Conservation (phyloP, 2,329 filamentous ascomycete genomes). For the Calonectria pseudoreteaudii region DNA sequence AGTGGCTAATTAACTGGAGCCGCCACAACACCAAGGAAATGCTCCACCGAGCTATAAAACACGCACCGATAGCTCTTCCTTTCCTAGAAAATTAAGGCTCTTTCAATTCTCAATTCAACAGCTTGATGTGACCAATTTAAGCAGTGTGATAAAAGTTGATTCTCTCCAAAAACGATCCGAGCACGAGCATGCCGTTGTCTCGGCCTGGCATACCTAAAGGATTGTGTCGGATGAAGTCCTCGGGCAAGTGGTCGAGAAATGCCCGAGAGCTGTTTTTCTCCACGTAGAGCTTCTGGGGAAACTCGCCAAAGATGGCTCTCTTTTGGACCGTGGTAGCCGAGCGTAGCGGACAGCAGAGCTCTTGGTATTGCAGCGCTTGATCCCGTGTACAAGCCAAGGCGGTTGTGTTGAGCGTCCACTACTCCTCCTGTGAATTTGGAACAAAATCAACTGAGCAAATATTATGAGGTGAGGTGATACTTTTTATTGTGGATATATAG, state of each 20-base stretch:
- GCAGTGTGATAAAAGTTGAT: too few species aligned
- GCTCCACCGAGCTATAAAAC: too few species aligned
- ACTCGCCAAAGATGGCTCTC: background rate
- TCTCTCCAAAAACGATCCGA: background rate
- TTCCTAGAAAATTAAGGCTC: too few species aligned
- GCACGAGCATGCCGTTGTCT: background rate
- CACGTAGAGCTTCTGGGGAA: background rate
- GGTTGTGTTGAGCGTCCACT: background rate
- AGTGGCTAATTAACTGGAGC: too few species aligned
- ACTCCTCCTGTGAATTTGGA: too few species aligned
- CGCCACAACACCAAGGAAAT: too few species aligned
- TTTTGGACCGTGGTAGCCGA: background rate
- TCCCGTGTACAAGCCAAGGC: background rate
- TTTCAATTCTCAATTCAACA: too few species aligned
- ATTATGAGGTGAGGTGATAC: too few species aligned
- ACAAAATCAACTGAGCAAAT: background rate
- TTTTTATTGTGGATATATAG: background rate
- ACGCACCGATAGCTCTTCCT: too few species aligned
- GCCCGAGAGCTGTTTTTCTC: background rate
- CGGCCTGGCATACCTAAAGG: background rate
- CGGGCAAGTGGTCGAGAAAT: background rate
- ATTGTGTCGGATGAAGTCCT: background rate
- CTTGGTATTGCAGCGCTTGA: background rate
- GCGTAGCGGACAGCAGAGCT: background rate
- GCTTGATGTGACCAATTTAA: too few species aligned